These are phyloP conservation scores for Rhizopus microsporus DNA, from an alignment of 371 early-diverging fungal species.

Conservation along the genomic window DNA sequence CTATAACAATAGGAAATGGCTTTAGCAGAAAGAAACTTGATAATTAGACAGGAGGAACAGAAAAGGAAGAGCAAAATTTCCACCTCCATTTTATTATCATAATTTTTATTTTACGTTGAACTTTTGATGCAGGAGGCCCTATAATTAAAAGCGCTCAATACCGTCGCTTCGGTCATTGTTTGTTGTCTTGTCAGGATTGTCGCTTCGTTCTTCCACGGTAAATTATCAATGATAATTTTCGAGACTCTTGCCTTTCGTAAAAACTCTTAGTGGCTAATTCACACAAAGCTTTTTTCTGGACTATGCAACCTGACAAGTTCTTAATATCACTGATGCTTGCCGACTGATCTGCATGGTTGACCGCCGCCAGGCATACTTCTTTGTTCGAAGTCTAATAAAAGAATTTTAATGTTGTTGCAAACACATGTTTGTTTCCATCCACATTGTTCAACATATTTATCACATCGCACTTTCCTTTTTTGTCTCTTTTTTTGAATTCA, in stretches of 20 bases:
- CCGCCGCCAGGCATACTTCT: conserved; percentile 5
- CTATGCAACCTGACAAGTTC: conserved; percentile 1
- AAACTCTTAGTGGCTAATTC: not conserved
- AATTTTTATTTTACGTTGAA: not conserved
- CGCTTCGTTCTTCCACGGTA: conserved; percentile 3
- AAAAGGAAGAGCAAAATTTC: too few relatives aligned
- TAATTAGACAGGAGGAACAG: too few relatives aligned
- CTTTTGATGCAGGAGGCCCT: not conserved
- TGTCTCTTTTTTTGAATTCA: too few relatives aligned
- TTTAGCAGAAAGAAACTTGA: too few relatives aligned
- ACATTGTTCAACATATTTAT: too few relatives aligned
- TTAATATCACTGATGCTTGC: not conserved
- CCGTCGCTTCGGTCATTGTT: not conserved
- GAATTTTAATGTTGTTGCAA: too few relatives aligned
- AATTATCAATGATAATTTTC: not conserved
- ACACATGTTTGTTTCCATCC: too few relatives aligned
- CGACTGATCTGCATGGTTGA: not conserved
- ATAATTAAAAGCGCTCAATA: not conserved
- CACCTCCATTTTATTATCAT: too few relatives aligned
- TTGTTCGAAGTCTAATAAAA: not conserved
- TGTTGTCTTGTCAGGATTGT: not conserved
- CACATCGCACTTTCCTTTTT: too few relatives aligned
- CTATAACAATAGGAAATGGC: too few relatives aligned
- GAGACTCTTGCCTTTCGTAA: not conserved
- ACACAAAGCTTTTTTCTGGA: not conserved